Conservation (phyloP, 148 eudicot species). For the Drosera capensis region DNA sequence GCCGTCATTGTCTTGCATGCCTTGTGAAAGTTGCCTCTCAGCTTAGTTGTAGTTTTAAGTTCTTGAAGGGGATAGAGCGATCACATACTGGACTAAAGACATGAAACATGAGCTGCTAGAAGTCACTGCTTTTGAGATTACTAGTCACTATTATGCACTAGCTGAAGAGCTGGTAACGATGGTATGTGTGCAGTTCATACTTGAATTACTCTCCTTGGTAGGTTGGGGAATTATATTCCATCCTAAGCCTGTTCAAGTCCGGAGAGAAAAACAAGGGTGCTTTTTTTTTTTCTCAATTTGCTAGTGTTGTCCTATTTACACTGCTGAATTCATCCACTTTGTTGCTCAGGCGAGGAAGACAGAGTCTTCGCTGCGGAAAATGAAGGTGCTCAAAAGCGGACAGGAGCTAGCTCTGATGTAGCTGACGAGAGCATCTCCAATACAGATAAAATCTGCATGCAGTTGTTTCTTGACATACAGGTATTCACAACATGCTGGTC, state of each 20-base stretch:
- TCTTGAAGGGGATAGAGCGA: constrained; percentile 65
- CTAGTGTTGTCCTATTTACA: no score
- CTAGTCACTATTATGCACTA: constrained; percentile 54
- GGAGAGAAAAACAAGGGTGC: no score
- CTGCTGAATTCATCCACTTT: no score
- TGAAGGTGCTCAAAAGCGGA: constrained; percentile 78
- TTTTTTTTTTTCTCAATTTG: no score
- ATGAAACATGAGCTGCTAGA: constrained; percentile 42
- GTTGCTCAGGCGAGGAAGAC: constrained; percentile 62
- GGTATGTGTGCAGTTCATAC: no score
- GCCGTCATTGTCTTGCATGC: no score
- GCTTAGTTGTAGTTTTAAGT: no score
- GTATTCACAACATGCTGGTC: constrained; percentile 21
- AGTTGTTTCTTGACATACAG: constrained; percentile 93
- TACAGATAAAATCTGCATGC: constrained; percentile 85
- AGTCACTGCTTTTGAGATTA: constrained; percentile 56
- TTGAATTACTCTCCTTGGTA: no score
- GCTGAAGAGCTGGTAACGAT: constrained; percentile 53
- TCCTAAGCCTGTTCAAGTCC: constrained; percentile 5
- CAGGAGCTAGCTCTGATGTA: constrained; percentile 71
- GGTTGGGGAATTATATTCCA: neutral
- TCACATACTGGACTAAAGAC: constrained; percentile 40
- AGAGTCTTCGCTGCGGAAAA: constrained; percentile 58
- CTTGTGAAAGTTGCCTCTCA: no score
- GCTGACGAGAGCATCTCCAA: constrained; percentile 69